Percentiles rank a stretch among this genome's conserved stretches.
These are phyloP conservation scores for Teunomyces kruisii DNA, from an alignment of 805 yeast genomes.

Conservation along the genomic window DNA sequence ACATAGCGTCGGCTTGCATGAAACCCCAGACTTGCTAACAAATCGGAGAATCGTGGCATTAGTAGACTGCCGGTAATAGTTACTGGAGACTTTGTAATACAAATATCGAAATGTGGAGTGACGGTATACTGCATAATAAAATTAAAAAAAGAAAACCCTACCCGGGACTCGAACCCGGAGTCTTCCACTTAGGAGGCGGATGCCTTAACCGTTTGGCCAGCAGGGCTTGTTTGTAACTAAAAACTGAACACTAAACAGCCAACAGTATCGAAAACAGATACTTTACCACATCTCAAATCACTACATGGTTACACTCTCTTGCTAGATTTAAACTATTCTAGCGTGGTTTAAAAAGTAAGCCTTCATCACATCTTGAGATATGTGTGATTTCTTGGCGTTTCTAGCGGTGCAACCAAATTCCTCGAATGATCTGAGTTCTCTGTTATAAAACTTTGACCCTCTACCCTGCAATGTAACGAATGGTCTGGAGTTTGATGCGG, in stretches of 20 bases:
- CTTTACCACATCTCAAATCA: too few relatives aligned
- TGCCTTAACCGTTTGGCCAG: constrained; percentile 58
- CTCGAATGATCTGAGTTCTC: too few relatives aligned
- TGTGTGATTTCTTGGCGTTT: too few relatives aligned
- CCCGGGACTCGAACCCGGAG: constrained; percentile 42
- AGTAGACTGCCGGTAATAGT: neutral
- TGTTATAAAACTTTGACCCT: too few relatives aligned
- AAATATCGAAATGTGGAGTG: neutral
- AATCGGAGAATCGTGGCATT: neutral
- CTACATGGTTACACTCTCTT: too few relatives aligned
- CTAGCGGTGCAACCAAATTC: too few relatives aligned
- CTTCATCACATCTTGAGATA: too few relatives aligned
- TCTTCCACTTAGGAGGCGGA: constrained; percentile 44
- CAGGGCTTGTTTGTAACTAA: constrained; percentile 30
- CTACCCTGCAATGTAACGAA: too few relatives aligned
- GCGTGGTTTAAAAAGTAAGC: too few relatives aligned
- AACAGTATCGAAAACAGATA: too few relatives aligned
- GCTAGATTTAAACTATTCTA: too few relatives aligned
- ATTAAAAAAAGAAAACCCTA: constrained; percentile 22
- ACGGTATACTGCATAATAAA: neutral
- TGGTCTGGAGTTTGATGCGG: too few relatives aligned
- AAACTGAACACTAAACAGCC: neutral
- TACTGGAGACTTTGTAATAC: neutral
- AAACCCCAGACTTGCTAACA: neutral
- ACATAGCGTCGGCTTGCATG: neutral